Percentiles rank a stretch among this genome's conserved stretches.
These are phyloP conservation scores for Plasmodium malariae DNA, from an alignment of 169 alveolate species.

Conservation along the genomic window DNA sequence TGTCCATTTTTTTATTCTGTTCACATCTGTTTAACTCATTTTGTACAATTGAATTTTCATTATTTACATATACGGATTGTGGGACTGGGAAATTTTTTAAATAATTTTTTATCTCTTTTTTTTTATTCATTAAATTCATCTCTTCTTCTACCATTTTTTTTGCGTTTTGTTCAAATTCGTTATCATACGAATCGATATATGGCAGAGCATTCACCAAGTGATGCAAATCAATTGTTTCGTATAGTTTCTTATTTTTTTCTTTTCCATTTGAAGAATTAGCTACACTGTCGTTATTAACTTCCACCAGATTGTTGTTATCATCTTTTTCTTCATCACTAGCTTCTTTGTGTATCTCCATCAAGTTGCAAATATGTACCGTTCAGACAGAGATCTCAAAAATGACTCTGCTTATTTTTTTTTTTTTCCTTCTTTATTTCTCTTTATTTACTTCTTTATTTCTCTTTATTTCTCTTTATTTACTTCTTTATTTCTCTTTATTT, in stretches of 20 bases:
- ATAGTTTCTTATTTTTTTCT: conserved; percentile 19
- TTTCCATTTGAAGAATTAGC: neutral
- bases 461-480: too few relatives aligned
- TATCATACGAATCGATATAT: conserved; percentile 56
- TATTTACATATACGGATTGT: conserved; percentile 3
- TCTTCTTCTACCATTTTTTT: conserved; percentile 58
- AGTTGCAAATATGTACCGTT: neutral
- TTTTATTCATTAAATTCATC: conserved; percentile 45
- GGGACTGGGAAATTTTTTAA: conserved; percentile 21
- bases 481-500: too few relatives aligned
- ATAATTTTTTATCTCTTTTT: conserved; percentile 42
- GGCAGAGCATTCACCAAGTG: conserved; percentile 50
- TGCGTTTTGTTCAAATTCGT: conserved; percentile 47
- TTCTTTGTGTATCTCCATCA: conserved; percentile 18
- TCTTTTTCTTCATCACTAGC: conserved; percentile 1
- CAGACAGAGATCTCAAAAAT: neutral
- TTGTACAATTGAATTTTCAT: conserved; percentile 24
- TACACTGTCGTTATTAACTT: neutral
- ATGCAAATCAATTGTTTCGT: conserved; percentile 23
- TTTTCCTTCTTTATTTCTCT: too few relatives aligned
- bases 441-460: too few relatives aligned
- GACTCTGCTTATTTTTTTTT: neutral
- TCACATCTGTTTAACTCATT: conserved; percentile 48
- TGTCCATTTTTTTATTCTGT: conserved; percentile 22
- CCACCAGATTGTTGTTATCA: neutral